phyloP scores from a whole-genome alignment of 148 eudicot genomes.

The Chenopodium formosanum region DNA sequence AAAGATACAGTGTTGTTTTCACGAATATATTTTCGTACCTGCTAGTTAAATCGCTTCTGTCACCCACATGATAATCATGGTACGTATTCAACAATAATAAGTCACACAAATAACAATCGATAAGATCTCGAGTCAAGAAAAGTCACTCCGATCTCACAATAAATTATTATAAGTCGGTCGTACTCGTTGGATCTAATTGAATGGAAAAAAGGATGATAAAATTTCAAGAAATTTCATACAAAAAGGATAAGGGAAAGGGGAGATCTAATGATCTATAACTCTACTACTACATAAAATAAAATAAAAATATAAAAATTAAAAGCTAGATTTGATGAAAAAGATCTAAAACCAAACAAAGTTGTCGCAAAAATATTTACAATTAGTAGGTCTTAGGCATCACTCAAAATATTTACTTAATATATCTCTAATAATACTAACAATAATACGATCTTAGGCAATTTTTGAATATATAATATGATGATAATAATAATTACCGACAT shows the following conservation, averaged over 20 bases:
- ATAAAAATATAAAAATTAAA: too few species aligned
- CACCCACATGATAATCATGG: not conserved
- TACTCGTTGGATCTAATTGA: too few species aligned
- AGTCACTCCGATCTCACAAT: too few species aligned
- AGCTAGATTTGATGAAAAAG: too few species aligned
- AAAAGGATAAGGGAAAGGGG: not conserved
- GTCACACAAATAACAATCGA: not conserved
- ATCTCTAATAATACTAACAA: too few species aligned
- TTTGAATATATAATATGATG: too few species aligned
- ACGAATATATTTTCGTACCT: not conserved
- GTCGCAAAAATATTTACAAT: not conserved
- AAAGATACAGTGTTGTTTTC: not conserved
- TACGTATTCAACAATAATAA: not conserved
- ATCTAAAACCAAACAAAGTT: not conserved
- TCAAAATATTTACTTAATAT: not conserved
- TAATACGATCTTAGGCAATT: not conserved
- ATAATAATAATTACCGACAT: conserved; percentile 1
- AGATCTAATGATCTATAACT: not conserved
- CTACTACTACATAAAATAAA: too few species aligned
- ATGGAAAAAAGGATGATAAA: not conserved
- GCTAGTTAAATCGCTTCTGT: not conserved
- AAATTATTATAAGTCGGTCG: too few species aligned
- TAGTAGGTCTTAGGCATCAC: not conserved
- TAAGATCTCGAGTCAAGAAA: not conserved
- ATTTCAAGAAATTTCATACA: not conserved